phyloP scores from a whole-genome alignment of 352 stramenopile genomes.

The Globisporangium takayamanum region DNA sequence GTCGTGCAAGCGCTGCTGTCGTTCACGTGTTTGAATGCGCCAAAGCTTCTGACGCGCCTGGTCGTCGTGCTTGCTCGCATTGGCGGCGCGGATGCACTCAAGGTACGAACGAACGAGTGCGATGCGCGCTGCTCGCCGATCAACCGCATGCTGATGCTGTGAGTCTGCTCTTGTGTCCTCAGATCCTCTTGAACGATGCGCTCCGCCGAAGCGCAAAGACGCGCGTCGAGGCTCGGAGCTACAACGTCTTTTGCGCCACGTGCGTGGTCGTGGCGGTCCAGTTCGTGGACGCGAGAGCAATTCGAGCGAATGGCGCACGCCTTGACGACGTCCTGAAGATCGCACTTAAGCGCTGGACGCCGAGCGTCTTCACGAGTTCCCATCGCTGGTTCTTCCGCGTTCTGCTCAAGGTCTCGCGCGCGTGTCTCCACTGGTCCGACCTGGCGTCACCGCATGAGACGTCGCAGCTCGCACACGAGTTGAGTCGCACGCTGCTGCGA shows the following conservation, averaged over 20 bases:
- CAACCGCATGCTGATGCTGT: not conserved
- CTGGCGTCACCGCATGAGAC: not conserved
- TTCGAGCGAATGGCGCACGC: not conserved
- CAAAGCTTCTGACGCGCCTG: slow-evolving; percentile 23
- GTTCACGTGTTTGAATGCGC: slow-evolving; percentile 16
- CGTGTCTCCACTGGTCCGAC: slow-evolving; percentile 9
- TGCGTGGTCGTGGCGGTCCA: slow-evolving; percentile 34
- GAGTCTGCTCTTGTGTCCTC: slow-evolving; percentile 1
- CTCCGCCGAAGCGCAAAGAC: slow-evolving; percentile 15
- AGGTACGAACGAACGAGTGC: slow-evolving; percentile 22
- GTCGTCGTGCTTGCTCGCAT: slow-evolving; percentile 29
- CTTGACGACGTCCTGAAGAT: slow-evolving; percentile 5
- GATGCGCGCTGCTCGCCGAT: not conserved
- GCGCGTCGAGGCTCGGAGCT: slow-evolving; percentile 14
- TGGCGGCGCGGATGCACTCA: slow-evolving; percentile 29
- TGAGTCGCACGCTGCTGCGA: slow-evolving; percentile 10
- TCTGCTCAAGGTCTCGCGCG: slow-evolving; percentile 14
- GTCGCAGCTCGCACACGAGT: slow-evolving; percentile 5
- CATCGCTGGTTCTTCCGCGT: slow-evolving; percentile 9
- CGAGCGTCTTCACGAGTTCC: not conserved
- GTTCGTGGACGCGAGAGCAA: not conserved
- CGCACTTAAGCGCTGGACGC: slow-evolving; percentile 3
- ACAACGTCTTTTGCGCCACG: slow-evolving; percentile 35
- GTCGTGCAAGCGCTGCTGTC: slow-evolving; percentile 29
- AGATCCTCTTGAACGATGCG: slow-evolving; percentile 21